Percentiles rank a stretch among this genome's conserved stretches.
phyloP scores from a whole-genome alignment of 2,329 filamentous ascomycete genomes.

The Calonectria leucothoes region DNA sequence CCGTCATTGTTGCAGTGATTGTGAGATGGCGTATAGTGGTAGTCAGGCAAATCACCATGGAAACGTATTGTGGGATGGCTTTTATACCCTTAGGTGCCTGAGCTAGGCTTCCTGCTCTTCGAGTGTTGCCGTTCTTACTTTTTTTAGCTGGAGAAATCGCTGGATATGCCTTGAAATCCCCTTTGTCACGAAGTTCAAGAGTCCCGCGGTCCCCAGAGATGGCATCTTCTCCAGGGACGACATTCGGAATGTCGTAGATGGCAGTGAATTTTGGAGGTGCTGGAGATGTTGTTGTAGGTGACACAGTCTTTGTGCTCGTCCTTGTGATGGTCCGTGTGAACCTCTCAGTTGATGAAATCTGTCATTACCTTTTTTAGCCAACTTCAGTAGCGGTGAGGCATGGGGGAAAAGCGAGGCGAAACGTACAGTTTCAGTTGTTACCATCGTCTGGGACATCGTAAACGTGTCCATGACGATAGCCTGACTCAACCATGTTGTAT shows the following conservation, averaged over 20 bases:
- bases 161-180: not conserved
- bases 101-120: not conserved
- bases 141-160: not conserved
- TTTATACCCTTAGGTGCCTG: not conserved
- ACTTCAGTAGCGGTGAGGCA: not conserved
- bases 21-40: not conserved
- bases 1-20: not conserved
- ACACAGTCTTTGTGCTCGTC: not conserved
- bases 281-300: not conserved
- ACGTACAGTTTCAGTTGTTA: not conserved
- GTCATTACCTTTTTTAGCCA: not conserved
- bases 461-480: not conserved
- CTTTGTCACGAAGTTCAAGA: not conserved
- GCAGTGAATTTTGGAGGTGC: not conserved
- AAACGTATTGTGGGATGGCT: not conserved
- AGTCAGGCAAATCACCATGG: not conserved
- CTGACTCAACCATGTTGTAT: not conserved
- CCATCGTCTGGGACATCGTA: not conserved
- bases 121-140: not conserved
- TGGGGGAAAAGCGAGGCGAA: fast-evolving
- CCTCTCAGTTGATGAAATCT: not conserved
- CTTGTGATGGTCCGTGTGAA: not conserved
- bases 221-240: not conserved
- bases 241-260: not conserved
- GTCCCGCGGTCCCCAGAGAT: not conserved